Conservation (phyloP, 257 asterid species). For the Osmanthus fragrans region DNA sequence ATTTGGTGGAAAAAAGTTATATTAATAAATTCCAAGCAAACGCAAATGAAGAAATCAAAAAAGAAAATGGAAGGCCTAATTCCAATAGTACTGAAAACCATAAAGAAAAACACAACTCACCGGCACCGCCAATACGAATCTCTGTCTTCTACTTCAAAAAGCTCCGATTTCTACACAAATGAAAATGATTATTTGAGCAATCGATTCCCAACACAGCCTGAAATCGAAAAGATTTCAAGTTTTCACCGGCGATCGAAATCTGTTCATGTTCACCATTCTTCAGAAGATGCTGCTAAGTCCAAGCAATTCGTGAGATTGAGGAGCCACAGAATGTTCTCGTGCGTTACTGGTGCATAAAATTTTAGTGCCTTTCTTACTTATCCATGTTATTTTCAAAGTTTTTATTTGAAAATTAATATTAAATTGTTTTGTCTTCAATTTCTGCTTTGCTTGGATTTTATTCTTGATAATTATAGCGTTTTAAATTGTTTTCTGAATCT, state of each 20-base stretch:
- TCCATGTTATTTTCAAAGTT: neutral
- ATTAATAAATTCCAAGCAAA: neutral
- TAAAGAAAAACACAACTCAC: conserved; percentile 21
- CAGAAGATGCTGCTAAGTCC: neutral
- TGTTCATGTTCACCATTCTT: neutral
- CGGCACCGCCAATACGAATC: conserved; percentile 14
- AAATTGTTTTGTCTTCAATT: neutral
- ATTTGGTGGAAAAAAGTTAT: neutral
- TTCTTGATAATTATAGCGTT: neutral
- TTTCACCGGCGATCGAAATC: conserved; percentile 20
- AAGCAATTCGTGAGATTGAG: conserved; percentile 53
- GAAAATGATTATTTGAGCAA: neutral
- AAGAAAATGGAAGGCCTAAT: conserved; percentile 26
- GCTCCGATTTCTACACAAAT: conserved; percentile 1
- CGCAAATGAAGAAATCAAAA: neutral
- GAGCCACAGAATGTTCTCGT: conserved; percentile 58
- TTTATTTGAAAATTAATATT: neutral
- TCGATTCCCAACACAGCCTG: neutral
- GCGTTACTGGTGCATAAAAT: conserved; percentile 42
- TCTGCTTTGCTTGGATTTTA: neutral
- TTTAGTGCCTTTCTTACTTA: neutral
- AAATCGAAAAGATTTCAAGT: neutral
- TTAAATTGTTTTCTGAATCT: no score
- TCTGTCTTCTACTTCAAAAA: conserved; percentile 13
- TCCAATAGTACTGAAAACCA: conserved; percentile 24